phyloP scores from a whole-genome alignment of 2,329 filamentous ascomycete genomes.

The Xylariaceae sp. region DNA sequence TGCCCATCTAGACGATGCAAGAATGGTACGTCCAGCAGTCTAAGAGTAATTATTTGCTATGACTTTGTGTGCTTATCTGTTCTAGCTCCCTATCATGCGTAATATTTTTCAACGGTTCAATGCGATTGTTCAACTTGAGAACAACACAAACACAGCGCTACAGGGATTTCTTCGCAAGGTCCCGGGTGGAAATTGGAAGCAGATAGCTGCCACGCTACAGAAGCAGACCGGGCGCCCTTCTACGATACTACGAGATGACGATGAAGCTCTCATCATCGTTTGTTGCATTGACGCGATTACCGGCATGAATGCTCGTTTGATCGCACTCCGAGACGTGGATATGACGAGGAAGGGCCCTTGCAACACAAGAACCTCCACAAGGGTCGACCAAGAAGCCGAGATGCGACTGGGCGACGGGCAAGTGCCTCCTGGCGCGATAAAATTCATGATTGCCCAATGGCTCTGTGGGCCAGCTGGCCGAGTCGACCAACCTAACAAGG shows the following conservation, averaged over 20 bases:
- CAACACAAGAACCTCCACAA: background rate
- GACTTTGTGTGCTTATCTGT: background rate
- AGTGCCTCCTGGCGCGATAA: constrained; percentile 1
- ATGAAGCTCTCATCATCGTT: background rate
- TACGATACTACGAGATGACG: background rate
- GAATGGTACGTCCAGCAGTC: background rate
- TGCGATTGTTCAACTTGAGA: background rate
- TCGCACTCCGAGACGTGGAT: background rate
- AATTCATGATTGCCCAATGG: constrained; percentile 3
- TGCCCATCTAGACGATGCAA: background rate
- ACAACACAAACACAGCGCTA: background rate
- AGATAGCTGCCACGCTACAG: background rate
- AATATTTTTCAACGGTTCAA: background rate
- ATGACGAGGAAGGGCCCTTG: background rate
- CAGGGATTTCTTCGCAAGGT: background rate
- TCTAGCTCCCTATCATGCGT: background rate
- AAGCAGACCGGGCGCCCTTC: background rate
- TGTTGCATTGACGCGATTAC: background rate
- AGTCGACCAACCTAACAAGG: background rate
- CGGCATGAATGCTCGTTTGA: background rate
- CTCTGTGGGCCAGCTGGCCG: background rate
- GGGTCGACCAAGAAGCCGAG: background rate
- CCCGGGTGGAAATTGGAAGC: background rate
- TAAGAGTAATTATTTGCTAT: background rate
- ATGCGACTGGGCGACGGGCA: background rate